phyloP scores from a whole-genome alignment of 2,329 filamentous ascomycete genomes.

The Exophiala sp. region DNA sequence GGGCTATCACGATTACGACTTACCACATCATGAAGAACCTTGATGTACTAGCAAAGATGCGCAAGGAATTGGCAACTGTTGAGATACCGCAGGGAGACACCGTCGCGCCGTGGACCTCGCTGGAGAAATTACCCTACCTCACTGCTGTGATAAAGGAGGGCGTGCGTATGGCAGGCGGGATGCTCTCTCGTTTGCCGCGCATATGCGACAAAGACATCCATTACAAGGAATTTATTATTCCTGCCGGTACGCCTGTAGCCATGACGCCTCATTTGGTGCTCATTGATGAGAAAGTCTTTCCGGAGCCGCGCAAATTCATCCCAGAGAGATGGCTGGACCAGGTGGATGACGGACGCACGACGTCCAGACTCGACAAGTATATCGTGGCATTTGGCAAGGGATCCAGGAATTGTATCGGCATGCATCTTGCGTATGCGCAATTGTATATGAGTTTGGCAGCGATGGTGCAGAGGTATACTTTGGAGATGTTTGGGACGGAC shows the following conservation, averaged over 20 bases:
- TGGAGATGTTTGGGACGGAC: conserved; percentile 26
- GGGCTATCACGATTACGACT: conserved; percentile 22
- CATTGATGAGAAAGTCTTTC: conserved; percentile 35
- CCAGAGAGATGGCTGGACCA: conserved; percentile 34
- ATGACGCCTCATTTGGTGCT: conserved; percentile 31
- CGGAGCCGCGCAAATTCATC: conserved; percentile 29
- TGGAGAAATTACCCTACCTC: conserved; percentile 33
- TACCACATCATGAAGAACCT: conserved; percentile 23
- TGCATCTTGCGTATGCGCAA: conserved; percentile 32
- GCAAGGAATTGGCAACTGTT: conserved; percentile 13
- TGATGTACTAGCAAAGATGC: conserved; percentile 7
- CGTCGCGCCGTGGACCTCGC: conserved; percentile 21
- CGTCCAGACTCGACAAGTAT: conserved; percentile 30
- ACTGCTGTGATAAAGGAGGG: conserved; percentile 33
- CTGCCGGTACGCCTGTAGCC: conserved; percentile 31
- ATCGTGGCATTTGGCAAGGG: conserved; percentile 39
- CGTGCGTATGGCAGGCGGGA: conserved; percentile 29
- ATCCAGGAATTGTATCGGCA: conserved; percentile 35
- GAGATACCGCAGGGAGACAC: conserved; percentile 9
- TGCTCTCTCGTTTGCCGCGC: conserved; percentile 23
- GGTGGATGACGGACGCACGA: conserved; percentile 7
- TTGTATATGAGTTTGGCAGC: conserved; percentile 30
- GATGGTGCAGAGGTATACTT: conserved; percentile 24
- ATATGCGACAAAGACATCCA: conserved; percentile 27
- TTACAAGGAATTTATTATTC: conserved; percentile 34